Base-by-base conservation (phyloP, 495 filamentous ascomycete genomes). In the Hypoxylon lienhwacheense region DNA sequence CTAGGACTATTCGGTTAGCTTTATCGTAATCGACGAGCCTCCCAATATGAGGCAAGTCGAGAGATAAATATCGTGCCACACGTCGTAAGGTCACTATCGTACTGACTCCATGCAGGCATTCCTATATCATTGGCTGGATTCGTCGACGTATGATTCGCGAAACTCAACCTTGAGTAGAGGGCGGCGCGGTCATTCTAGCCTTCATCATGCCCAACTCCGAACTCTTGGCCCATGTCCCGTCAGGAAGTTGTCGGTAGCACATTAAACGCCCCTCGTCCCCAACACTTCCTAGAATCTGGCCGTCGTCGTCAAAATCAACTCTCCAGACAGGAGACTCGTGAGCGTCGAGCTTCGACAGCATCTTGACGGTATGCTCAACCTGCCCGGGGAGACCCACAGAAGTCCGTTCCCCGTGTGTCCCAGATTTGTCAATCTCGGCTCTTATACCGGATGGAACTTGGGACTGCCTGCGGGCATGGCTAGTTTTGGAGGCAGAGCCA, bases 251-350 rank as follows among this genome's bases (percentile, higher is more conserved):
- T 17, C 79, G 71, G 65, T 81, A 84, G 41, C 82, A 73, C 57
- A 79, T 67, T 15, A 85, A 66, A 61, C 76, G 81, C 7, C 82
- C 82, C 62, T 85, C 82, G 46, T 85, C 82, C 2, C 81, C 82
- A 4, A 80, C 77, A 12, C 74, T 81, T 1, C 77, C 81, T 42
- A 85, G 55, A 17, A 84, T 74, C 48, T 81, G 80, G 6, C 82
- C 82, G 41, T 84, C 82, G 19, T 79, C 77, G 49, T 84, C 81
- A 59, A 84, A 85, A 2, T 70, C 75, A 4, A 84, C 80, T 43
- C 77, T 69, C 82, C 82, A 85, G 4, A 85, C 79, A 3, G 81
- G 81, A 21, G 73, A 78, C 28, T 72, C 69, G 52, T 83, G 79
- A 32, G 71, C 70, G 19, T 80, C 74, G 37, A 84, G 71, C 53